Base-by-base conservation (phyloP, 2,329 filamentous ascomycete species). In the Colletotrichum noveboracense region DNA sequence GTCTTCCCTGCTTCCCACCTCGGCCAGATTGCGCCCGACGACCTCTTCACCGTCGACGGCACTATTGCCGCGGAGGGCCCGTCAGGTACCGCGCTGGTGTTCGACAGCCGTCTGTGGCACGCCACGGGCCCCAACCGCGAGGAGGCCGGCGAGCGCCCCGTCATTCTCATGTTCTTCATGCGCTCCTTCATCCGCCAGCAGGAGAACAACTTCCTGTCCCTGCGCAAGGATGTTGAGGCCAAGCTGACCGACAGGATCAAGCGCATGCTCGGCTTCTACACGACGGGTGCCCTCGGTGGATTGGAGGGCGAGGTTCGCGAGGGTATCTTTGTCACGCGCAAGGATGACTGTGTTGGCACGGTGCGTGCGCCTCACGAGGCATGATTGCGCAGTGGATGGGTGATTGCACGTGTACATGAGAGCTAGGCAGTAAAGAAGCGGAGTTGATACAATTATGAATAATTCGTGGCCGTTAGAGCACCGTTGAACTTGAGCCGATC, bases 171-270 rank as follows among this genome's bases (percentile, higher is more conserved):
- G 18, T 61, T 48, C 36, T 72, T 72, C 62, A 61, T 72, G 62
- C 62, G 70, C 2, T 67, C 70, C 13, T 72, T 72, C 62, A 61
- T 72, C 21, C 70, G 62, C n/a, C 48, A 58, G 14, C 48, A 52
- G n/a, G 70, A 72, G 28, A 72, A 72, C 34, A 43, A 72, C 36
- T 72, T 48, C n/a, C 26, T 72, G 12, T 72, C 70, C 4, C 34
- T 72, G 34, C 70, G 70, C 14, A 72, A 72, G 52, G 70, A 67
- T 28, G 62, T 72, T 9, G 70, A 72, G 70, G 70, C 52, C 4
- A 72, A 72, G 62, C 48, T 72, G 21, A 48, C 70, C 2, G 62
- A 67, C 62, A 65, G 70, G 16, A 55, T 66, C 26, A 72, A 72
- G 55, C 24, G 55, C 3, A 21, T 71, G 14, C 61, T 71, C 4